Evolutionary conservation across 164 flowering plant genomes (phyloP).

Genomic region (Akebia trifoliata): DNA sequence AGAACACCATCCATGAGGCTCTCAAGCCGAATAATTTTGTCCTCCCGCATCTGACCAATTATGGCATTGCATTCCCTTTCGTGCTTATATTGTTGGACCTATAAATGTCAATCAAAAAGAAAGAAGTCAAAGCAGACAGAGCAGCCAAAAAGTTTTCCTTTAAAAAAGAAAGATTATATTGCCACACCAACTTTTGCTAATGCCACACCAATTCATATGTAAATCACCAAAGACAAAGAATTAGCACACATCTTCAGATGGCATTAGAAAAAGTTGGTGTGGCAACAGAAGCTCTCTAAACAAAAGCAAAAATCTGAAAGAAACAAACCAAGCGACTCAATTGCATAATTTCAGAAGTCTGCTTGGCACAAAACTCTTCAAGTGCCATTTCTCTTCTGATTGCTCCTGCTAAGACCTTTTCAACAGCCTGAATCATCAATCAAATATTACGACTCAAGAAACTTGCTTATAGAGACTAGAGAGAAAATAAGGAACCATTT

Average conservation of each 20-base stretch:
- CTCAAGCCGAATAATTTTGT: conserved; percentile 88
- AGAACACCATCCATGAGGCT: conserved; percentile 95
- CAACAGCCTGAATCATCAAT: conserved; percentile 72
- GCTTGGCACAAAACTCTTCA: conserved; percentile 76
- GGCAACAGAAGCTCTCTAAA: too few species aligned
- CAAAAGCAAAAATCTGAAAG: conserved; percentile 4
- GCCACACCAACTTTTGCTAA: too few species aligned
- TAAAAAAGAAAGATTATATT: too few species aligned
- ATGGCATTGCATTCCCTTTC: conserved; percentile 95
- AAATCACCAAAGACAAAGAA: too few species aligned
- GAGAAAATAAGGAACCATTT: background rate
- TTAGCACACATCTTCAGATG: too few species aligned
- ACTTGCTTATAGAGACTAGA: background rate
- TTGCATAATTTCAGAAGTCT: conserved; percentile 75
- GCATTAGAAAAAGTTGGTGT: too few species aligned
- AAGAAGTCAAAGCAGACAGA: background rate
- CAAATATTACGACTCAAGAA: conserved; percentile 1
- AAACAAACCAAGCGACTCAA: conserved; percentile 78
- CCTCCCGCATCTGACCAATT: conserved; percentile 78
- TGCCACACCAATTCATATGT: too few species aligned
- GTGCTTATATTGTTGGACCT: conserved; percentile 98
- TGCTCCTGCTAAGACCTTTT: conserved; percentile 94
- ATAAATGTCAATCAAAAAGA: conserved; percentile 12
- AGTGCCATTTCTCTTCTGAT: conserved; percentile 96
- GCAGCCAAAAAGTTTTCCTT: background rate